Base-by-base conservation (phyloP, 148 eudicot genomes). In the Fagopyrum esculentum region DNA sequence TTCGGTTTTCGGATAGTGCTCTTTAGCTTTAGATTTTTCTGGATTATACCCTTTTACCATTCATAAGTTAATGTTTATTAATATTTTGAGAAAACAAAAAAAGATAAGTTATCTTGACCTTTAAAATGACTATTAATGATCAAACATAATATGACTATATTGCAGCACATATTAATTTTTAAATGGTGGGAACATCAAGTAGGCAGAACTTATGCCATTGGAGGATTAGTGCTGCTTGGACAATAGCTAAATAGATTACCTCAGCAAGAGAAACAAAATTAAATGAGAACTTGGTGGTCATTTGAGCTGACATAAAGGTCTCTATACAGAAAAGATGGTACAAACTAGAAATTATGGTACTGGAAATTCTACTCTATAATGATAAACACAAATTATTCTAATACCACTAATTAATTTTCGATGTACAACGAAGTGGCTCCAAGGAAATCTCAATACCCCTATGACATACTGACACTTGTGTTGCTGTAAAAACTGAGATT, bases 171-270 rank as follows among this genome's bases (percentile, higher is more conserved):
- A 52, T 5, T 52, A 52, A 15, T 15, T 52, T 51, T 52, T 52
- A 13, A 61, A 26, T 61, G 68, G 68, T 61, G 68, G 68, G 44
- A 22, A 29, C 43, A 61, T 44, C 68, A 61, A 29, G 68, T 61
- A 61, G 68, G 68, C 68, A 26, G 10, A 61, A 26, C 43, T 29
- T 9, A 26, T 61, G 12, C 30, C 30, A 61, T 61, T 61, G 68
- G 68, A 61, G 68, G 68, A 61, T 61, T 61, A 61, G 44, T 61
- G 6, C 35, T 61, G 68, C 30, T 61, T 61, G 43, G 68, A 61
- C 4, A 1, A 35, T 29, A 61, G 29, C 29, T 0, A 19, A 57
- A 57, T 57, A 57, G 30, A 57, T 61, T 61, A 61, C 68, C 68
- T 61, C 68, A 61, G 40, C 68, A 61, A 61, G 44, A 61, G 29